phyloP scores from a whole-genome alignment of 495 filamentous ascomycete genomes.

The Talaromyces liani region DNA sequence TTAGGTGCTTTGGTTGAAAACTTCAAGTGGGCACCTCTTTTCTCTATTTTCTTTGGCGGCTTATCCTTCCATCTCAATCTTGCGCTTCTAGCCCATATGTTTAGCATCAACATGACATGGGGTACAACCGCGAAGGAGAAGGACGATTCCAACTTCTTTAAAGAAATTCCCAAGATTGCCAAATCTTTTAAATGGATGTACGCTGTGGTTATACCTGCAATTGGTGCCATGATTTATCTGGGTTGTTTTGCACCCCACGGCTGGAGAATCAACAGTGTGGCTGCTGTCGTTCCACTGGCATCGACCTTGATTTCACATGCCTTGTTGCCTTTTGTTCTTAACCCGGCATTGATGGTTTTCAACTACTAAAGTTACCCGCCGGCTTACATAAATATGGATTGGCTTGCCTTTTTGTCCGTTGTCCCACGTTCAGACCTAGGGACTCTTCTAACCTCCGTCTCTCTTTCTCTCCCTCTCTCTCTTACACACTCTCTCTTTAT shows the following conservation, averaged over 20 bases:
- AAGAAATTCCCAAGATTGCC: slow-evolving; percentile 68
- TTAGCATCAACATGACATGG: slow-evolving; percentile 42
- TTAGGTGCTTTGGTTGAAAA: slow-evolving; percentile 52
- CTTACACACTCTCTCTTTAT: too few species aligned
- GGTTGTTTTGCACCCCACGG: slow-evolving; percentile 54
- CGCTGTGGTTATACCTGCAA: slow-evolving; percentile 51
- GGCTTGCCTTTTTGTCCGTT: too few species aligned
- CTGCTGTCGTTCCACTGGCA: slow-evolving; percentile 73
- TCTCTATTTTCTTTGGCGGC: slow-evolving; percentile 42
- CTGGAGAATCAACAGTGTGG: slow-evolving; percentile 68
- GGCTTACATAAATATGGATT: too few species aligned
- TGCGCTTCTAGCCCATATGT: slow-evolving; percentile 40
- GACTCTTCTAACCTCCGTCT: too few species aligned
- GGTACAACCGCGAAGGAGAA: slow-evolving; percentile 45
- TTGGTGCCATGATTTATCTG: slow-evolving; percentile 59
- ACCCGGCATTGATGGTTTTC: slow-evolving; percentile 76
- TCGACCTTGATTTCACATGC: slow-evolving; percentile 62
- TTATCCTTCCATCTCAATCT: slow-evolving; percentile 37
- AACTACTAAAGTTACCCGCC: slow-evolving; percentile 46
- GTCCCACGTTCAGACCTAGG: too few species aligned
- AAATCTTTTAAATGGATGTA: slow-evolving; percentile 73
- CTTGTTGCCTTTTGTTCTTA: slow-evolving; percentile 62
- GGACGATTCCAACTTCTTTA: slow-evolving; percentile 72
- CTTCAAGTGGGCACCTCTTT: slow-evolving; percentile 49
- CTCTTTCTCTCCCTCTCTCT: too few species aligned